phyloP scores from a whole-genome alignment of 805 yeast genomes.

The Millerozyma miso region DNA sequence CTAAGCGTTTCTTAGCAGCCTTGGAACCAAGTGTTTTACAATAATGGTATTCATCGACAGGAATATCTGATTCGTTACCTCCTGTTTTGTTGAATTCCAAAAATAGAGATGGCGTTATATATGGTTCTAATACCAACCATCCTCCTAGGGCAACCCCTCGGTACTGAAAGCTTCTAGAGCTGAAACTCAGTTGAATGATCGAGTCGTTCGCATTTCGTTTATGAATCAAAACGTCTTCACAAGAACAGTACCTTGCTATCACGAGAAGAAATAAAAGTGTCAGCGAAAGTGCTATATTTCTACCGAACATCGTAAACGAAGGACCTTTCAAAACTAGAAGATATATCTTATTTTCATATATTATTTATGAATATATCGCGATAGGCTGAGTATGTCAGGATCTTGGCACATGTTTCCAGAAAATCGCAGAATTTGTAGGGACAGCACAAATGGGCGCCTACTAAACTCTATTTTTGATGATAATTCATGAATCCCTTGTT shows the following conservation, averaged over 20 bases:
- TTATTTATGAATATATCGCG: too few species aligned
- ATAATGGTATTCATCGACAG: conserved; percentile 59
- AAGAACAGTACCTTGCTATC: neutral
- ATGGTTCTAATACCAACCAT: conserved; percentile 69
- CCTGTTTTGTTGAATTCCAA: conserved; percentile 31
- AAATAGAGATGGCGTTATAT: conserved; percentile 62
- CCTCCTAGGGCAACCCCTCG: conserved; percentile 44
- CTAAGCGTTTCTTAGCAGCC: conserved; percentile 39
- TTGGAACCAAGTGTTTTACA: conserved; percentile 46
- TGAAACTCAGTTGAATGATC: conserved; percentile 8
- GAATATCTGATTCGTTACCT: conserved; percentile 27
- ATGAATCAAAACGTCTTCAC: neutral
- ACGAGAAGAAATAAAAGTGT: neutral
- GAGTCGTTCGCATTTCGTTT: neutral
- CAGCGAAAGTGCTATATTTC: neutral
- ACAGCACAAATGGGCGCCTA: too few species aligned
- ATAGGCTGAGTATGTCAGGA: too few species aligned
- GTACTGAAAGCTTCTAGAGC: conserved; percentile 19
- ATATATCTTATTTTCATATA: too few species aligned
- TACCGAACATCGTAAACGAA: neutral
- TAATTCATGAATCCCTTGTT: too few species aligned
- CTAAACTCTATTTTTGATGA: too few species aligned
- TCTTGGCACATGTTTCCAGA: too few species aligned
- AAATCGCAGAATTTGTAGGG: too few species aligned
- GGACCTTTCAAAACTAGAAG: too few species aligned